phyloP scores from a whole-genome alignment of 257 asterid genomes.

The Vinca minor region DNA sequence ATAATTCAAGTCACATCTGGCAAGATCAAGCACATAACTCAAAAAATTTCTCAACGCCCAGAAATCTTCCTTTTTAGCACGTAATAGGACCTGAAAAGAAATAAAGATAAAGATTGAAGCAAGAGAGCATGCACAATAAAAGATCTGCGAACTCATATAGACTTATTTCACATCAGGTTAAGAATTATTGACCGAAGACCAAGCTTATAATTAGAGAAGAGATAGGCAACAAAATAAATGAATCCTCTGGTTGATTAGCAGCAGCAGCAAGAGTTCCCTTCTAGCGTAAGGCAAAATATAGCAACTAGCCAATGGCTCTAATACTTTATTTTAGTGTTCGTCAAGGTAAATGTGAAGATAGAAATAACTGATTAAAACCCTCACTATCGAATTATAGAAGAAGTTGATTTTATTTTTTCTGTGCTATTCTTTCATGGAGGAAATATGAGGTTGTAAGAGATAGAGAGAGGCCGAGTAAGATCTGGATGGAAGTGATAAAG shows the following conservation, averaged over 20 bases:
- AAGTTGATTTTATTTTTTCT: not conserved
- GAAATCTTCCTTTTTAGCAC: slow-evolving; percentile 45
- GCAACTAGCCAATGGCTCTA: not conserved
- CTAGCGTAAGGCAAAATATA: not conserved
- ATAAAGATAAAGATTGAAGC: slow-evolving; percentile 8
- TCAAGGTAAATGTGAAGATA: not conserved
- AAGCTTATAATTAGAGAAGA: slow-evolving; percentile 1
- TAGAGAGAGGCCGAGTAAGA: too few relatives aligned
- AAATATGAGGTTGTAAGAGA: too few relatives aligned
- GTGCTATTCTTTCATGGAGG: not conserved
- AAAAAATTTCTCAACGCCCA: slow-evolving; percentile 32
- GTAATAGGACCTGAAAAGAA: slow-evolving; percentile 58
- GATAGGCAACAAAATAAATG: not conserved
- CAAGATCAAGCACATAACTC: slow-evolving; percentile 72
- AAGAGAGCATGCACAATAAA: not conserved
- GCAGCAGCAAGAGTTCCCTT: not conserved
- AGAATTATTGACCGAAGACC: not conserved
- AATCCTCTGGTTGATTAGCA: not conserved
- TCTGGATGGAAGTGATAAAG: too few relatives aligned
- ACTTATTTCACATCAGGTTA: slow-evolving; percentile 1
- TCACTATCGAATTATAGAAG: not conserved
- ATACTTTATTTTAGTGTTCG: not conserved
- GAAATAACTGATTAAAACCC: not conserved
- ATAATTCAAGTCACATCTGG: slow-evolving; percentile 70
- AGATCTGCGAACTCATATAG: not conserved